Evolutionary conservation across 2,329 filamentous ascomycete genomes (phyloP).

Genomic region (Phialemonium atrogriseum): DNA sequence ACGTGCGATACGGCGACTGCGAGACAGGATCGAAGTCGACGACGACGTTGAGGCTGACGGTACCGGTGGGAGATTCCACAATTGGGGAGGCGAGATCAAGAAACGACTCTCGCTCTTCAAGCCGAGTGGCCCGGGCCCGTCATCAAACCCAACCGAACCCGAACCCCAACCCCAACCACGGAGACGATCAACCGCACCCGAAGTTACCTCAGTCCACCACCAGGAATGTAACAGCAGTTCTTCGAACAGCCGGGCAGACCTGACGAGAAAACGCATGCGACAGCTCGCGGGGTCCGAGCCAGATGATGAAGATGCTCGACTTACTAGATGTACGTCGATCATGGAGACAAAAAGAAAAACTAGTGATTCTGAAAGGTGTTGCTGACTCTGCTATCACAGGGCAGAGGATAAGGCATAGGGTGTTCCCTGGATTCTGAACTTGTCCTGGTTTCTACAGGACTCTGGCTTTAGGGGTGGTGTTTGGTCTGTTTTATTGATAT

Average conservation of each 20-base stretch:
- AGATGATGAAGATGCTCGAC: constrained; percentile 10
- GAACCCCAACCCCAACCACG: constrained; percentile 5
- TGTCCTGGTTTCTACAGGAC: not conserved
- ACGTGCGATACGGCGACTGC: constrained; percentile 54
- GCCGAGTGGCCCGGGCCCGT: not conserved
- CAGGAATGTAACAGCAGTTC: not conserved
- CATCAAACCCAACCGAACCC: constrained; percentile 11
- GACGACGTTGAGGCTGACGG: constrained; percentile 24
- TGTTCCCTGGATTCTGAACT: constrained; percentile 16
- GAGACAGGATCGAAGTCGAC: constrained; percentile 41
- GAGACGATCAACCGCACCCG: constrained; percentile 1
- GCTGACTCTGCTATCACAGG: constrained; percentile 10
- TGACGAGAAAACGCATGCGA: constrained; percentile 18
- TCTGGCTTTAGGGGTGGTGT: not conserved
- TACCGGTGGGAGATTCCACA: constrained; percentile 4
- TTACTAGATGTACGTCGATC: constrained; percentile 12
- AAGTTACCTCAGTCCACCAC: not conserved
- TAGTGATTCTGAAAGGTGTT: not conserved
- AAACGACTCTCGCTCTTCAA: constrained; percentile 10
- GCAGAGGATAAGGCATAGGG: constrained; percentile 10
- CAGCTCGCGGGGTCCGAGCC: constrained; percentile 16
- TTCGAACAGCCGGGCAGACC: constrained; percentile 4
- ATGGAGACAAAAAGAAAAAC: too few species aligned
- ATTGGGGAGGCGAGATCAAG: constrained; percentile 13
- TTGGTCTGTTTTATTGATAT: constrained; percentile 1